Evolutionary conservation across 495 filamentous ascomycete species (phyloP), one percentile per base, ranked within the genome.

Genomic region (Ascobolus immersus): DNA sequence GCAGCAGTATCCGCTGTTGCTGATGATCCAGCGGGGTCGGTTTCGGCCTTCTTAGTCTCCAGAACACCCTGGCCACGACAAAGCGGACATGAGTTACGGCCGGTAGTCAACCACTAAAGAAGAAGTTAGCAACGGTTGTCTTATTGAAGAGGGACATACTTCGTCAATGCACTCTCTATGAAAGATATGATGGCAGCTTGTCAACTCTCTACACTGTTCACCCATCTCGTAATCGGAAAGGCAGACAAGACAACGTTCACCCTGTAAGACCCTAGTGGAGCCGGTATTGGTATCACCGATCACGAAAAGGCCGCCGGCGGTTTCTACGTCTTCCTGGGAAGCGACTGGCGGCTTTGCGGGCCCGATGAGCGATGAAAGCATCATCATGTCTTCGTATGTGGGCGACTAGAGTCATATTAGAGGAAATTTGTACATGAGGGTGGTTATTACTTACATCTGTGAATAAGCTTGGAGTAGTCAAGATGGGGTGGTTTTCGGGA

Each of bases 301-400:
- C 15, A 56, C 52, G 43, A 62, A 69, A 9, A 66, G 39, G 1
- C 73, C 73, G 10, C 64, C 64, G 11, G 73, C 69, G 15, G 64
- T 60, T 22, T 63, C 66, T 24, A 79, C 58, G 39, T 77, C 74
- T 28, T 67, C 65, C 34, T 65, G 61, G 35, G 59, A 64, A 17
- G 73, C 73, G 30, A 79, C 73, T 4, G 73, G 73, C 2, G 72
- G 72, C 40, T 78, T 79, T 3, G 67, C 73, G 22, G 73, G 73
- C 0, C 73, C 74, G 19, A 79, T 54, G 18, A 79, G 58, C 9
- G 70, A 71, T 11, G 70, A 74, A 3, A 79, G 56, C 18, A 79
- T 51, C 32, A 77, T 62, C 73, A 79, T 78, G 43, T 79, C 73
- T 50, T 79, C 73, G 40, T 79, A 77, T 2, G 73, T 75, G 13